Evolutionary conservation across 1,284 basidiomycete genomes (phyloP).

Genomic region (Heterobasidion irregulare): DNA sequence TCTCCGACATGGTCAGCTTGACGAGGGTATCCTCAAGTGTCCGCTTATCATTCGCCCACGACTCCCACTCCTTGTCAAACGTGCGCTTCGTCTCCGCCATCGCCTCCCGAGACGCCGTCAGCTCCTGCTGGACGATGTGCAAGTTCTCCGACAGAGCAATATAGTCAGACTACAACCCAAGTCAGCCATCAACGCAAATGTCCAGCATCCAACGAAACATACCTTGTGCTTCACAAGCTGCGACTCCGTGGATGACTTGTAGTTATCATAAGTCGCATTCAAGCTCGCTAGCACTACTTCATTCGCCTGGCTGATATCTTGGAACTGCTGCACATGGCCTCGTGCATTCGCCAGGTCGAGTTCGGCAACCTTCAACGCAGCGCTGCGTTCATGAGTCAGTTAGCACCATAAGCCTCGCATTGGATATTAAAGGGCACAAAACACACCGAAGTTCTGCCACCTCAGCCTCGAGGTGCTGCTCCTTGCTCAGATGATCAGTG

Average conservation of each 20-base stretch:
- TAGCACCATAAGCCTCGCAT: not conserved
- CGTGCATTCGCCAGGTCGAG: slow-evolving; percentile 65
- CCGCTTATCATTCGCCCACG: too few relatives aligned
- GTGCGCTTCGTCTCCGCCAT: slow-evolving; percentile 48
- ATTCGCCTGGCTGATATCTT: slow-evolving; percentile 75
- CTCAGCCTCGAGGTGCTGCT: slow-evolving; percentile 79
- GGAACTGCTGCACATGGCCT: slow-evolving; percentile 74
- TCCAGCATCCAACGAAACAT: slow-evolving; percentile 10
- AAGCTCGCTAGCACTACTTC: slow-evolving; percentile 69
- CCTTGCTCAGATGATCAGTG: too few relatives aligned
- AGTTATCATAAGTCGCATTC: slow-evolving; percentile 72
- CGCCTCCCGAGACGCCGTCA: slow-evolving; percentile 41
- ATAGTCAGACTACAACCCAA: slow-evolving; percentile 49
- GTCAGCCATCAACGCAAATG: not conserved
- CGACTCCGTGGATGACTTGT: slow-evolving; percentile 60
- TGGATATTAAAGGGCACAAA: not conserved
- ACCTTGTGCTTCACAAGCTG: slow-evolving; percentile 64
- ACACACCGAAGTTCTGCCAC: slow-evolving; percentile 75
- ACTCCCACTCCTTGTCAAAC: too few relatives aligned
- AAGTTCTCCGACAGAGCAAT: slow-evolving; percentile 59
- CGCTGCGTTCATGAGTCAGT: slow-evolving; percentile 29
- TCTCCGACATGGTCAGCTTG: too few relatives aligned
- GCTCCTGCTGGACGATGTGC: slow-evolving; percentile 45
- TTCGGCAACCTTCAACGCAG: slow-evolving; percentile 66
- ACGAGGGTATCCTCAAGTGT: too few relatives aligned